A percentile compares a stretch with the other conserved stretches of the same genome.
Evolutionary conservation across 805 yeast species (phyloP).

Genomic region (Candida tallmaniae): DNA sequence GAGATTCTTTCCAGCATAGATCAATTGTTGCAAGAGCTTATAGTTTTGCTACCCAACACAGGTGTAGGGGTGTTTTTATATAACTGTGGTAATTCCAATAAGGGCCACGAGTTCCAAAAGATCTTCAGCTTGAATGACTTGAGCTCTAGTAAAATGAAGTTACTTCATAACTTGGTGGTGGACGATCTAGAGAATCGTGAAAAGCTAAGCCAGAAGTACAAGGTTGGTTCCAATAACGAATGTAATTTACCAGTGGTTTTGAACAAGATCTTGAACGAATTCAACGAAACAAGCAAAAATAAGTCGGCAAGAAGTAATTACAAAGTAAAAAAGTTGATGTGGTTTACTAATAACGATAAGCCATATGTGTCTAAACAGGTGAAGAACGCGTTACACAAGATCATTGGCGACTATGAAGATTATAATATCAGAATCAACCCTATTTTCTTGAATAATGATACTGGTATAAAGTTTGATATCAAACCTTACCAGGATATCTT

Average conservation of each 20-base stretch:
- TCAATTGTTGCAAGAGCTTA: slow-evolving; percentile 61
- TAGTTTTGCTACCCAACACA: slow-evolving; percentile 61
- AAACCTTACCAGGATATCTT: slow-evolving; percentile 53
- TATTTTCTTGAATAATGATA: slow-evolving; percentile 45
- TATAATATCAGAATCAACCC: slow-evolving; percentile 56
- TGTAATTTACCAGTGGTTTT: slow-evolving; percentile 37
- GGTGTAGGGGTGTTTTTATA: slow-evolving; percentile 72
- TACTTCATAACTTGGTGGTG: slow-evolving; percentile 44
- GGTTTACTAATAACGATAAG: slow-evolving; percentile 71
- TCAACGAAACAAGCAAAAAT: slow-evolving; percentile 35
- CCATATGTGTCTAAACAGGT: slow-evolving; percentile 47
- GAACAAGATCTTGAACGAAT: slow-evolving; percentile 51
- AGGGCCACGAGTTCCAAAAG: slow-evolving; percentile 41
- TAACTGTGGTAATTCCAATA: slow-evolving; percentile 38
- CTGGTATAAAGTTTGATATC: slow-evolving; percentile 26
- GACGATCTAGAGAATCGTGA: slow-evolving; percentile 26
- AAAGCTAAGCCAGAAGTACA: slow-evolving; percentile 11
- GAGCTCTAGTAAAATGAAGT: slow-evolving; percentile 54
- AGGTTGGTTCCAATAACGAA: slow-evolving; percentile 1
- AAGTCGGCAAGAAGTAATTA: no score
- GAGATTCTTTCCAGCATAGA: slow-evolving; percentile 55
- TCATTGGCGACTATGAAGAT: slow-evolving; percentile 58
- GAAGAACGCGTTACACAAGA: slow-evolving; percentile 48
- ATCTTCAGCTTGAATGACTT: slow-evolving; percentile 52
- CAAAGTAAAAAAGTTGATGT: slow-evolving; percentile 55